Evolutionary conservation across 768 basidiomycete species (phyloP).

Genomic region (Botryobasidium botryosum): DNA sequence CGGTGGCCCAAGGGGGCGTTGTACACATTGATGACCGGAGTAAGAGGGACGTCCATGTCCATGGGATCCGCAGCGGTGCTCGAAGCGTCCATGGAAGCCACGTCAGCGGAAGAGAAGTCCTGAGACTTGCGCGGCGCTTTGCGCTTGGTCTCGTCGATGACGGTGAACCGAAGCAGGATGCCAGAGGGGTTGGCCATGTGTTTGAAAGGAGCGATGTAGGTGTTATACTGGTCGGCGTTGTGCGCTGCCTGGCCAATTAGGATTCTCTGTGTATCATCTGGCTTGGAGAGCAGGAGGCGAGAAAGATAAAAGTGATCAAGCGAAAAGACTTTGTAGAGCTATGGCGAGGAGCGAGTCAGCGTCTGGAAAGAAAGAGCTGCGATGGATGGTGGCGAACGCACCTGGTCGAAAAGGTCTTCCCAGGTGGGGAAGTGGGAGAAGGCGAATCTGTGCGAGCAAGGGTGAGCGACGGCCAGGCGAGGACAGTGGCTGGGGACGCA

Average conservation of each 20-base stretch:
- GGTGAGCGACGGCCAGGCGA: too few species aligned
- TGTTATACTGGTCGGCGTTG: constrained; percentile 2
- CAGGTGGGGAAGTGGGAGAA: constrained; percentile 8
- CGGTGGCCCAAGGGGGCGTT: too few species aligned
- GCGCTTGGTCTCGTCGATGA: constrained; percentile 3
- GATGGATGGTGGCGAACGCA: neutral
- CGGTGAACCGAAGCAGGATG: constrained; percentile 8
- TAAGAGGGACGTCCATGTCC: neutral
- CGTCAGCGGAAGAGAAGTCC: neutral
- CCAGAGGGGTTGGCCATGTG: constrained; percentile 1
- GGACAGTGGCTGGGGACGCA: neutral
- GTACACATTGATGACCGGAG: neutral
- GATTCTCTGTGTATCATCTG: neutral
- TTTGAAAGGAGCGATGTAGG: constrained; percentile 6
- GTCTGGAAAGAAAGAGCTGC: neutral
- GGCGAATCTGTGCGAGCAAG: too few species aligned
- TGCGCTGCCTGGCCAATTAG: constrained; percentile 6
- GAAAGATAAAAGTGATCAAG: constrained; percentile 7
- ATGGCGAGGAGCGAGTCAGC: neutral
- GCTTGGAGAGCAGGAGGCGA: neutral
- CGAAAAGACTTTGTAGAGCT: constrained; percentile 11
- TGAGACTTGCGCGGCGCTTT: constrained; percentile 1
- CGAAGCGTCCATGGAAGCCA: neutral
- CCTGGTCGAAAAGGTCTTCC: constrained; percentile 8
- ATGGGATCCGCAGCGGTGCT: neutral